Percentiles rank a stretch among this genome's conserved stretches.
phyloP scores from a whole-genome alignment of 2,329 filamentous ascomycete species.

The Cercospora sp. region DNA sequence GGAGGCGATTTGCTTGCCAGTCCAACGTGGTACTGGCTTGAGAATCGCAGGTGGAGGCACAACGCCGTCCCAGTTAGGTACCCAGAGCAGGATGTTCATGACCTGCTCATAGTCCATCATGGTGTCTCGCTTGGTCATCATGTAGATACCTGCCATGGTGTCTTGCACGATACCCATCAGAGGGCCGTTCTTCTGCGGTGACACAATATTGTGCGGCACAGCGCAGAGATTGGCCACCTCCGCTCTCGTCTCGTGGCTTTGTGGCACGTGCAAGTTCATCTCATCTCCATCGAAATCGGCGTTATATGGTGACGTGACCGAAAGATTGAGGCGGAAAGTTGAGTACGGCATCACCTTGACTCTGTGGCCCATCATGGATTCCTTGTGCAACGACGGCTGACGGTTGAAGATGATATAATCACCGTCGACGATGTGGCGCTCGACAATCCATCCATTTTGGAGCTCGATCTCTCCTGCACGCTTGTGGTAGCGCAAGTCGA shows the following conservation, averaged over 20 bases:
- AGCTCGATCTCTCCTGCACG: constrained; percentile 81
- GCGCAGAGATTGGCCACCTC: constrained; percentile 93
- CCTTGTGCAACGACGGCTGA: constrained; percentile 97
- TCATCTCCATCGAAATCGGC: constrained; percentile 99
- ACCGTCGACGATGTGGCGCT: constrained; percentile 91
- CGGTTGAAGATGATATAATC: constrained; percentile 99
- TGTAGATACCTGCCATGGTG: constrained; percentile 93
- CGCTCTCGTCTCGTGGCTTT: constrained; percentile 93
- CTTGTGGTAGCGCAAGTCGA: constrained; percentile 92
- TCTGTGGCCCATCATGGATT: constrained; percentile 99
- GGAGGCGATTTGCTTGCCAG: constrained; percentile 95
- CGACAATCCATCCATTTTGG: constrained; percentile 98
- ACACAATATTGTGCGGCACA: constrained; percentile 98
- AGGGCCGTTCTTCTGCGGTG: constrained; percentile 92
- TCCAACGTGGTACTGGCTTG: constrained; percentile 92
- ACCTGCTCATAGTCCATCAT: constrained; percentile 89
- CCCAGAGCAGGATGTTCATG: constrained; percentile 97
- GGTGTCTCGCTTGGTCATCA: constrained; percentile 88
- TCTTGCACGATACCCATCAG: constrained; percentile 99
- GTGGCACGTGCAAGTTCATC: constrained; percentile 99
- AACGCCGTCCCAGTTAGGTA: constrained; percentile 94
- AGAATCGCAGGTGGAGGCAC: constrained; percentile 92
- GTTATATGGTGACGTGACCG: constrained; percentile 98
- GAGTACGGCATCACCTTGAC: constrained; percentile 99
- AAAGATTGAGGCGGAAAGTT: constrained; percentile 95